Base-by-base conservation (phyloP, 345 rosid species). In the Hypericum androsaemum region DNA sequence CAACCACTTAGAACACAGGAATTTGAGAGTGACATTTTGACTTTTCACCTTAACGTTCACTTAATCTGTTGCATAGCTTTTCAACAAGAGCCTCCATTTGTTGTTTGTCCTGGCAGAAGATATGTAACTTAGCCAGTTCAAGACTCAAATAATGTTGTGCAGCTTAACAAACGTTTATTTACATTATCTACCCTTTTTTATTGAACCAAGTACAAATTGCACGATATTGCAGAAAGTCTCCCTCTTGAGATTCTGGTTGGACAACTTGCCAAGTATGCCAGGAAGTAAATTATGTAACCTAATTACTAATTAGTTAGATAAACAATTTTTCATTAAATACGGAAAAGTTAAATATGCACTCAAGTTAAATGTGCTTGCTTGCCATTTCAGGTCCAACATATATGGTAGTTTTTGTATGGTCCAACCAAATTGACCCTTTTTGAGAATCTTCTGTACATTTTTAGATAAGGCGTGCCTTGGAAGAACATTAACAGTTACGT, bases 71-170 rank as follows among this genome's bases (percentile, higher is more conserved):
- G 86, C 98, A 92, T 49, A 88, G 98, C 74, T 92, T 92, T 73
- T 85, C 98, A 65, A 92, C 94, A 59, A 92, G 89, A 58, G 95
- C 72, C 57, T 92, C 98, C 97, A 92, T 88, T 70, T 92, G 98
- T n/a, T n/a, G n/a, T 73, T 80, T 92, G 63, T 92, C 98, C 97
- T 92, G 71, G 54, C 67, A 36, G 38, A 70, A 41, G 40, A 55
- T 54, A 37, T 39, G 17, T 47, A 62, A 39, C 57, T 39, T 14
- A 54, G 43, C 32, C 8, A 53, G 10, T 5, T 52, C n/a, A 17
- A n/a, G 52, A 14, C 44, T 43, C 11, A 17, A 60, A 40, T 7
- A 60, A 47, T 43, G 32, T 22, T 22, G 32, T 22, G 32, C 32
- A 22, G n/a, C 4, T 1, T 22, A 22, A 22, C 32, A 4, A 22